phyloP scores from a whole-genome alignment of 148 eudicot species.

The Dysphania ambrosioides region DNA sequence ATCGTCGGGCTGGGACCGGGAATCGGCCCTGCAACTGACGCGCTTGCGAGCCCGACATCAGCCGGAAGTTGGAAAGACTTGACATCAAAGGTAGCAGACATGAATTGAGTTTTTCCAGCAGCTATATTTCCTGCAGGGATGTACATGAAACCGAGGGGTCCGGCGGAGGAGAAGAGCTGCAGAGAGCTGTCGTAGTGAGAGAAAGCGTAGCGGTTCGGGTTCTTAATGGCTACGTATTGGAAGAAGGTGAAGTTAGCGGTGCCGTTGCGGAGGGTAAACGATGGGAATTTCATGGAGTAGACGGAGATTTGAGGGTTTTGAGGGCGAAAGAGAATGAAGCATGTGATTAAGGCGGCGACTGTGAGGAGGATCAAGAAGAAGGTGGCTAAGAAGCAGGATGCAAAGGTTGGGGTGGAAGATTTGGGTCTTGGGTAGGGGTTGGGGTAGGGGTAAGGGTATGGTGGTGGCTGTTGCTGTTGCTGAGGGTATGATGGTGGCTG shows the following conservation, averaged over 20 bases:
- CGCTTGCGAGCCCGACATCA: slow-evolving; percentile 21
- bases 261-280: slow-evolving; percentile 52
- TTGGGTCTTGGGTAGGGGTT: slow-evolving; percentile 41
- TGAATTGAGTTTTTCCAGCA: slow-evolving; percentile 58
- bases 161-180: slow-evolving; percentile 54
- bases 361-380: slow-evolving; percentile 49
- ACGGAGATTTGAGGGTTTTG: slow-evolving; percentile 68
- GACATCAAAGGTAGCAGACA: slow-evolving; percentile 83
- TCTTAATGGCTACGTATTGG: slow-evolving; percentile 68
- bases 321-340: slow-evolving; percentile 74
- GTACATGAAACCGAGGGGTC: slow-evolving; percentile 57
- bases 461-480: no score
- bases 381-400: slow-evolving; percentile 72
- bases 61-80: slow-evolving; percentile 43
- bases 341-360: slow-evolving; percentile 35
- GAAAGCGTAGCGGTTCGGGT: slow-evolving; percentile 87
- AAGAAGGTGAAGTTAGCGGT: slow-evolving; percentile 75
- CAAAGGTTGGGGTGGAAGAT: slow-evolving; percentile 32
- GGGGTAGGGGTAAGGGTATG: slow-evolving; percentile 11
- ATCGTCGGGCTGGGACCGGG: slow-evolving; percentile 36
- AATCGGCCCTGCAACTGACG: slow-evolving; percentile 22
- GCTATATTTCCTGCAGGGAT: slow-evolving; percentile 81
- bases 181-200: slow-evolving; percentile 89
- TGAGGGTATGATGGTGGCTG: slow-evolving; percentile 17
- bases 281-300: slow-evolving; percentile 64